Evolutionary conservation across 202 grass and related monocot genomes (phyloP).

Genomic region (Sporobolus alterniflorus): DNA sequence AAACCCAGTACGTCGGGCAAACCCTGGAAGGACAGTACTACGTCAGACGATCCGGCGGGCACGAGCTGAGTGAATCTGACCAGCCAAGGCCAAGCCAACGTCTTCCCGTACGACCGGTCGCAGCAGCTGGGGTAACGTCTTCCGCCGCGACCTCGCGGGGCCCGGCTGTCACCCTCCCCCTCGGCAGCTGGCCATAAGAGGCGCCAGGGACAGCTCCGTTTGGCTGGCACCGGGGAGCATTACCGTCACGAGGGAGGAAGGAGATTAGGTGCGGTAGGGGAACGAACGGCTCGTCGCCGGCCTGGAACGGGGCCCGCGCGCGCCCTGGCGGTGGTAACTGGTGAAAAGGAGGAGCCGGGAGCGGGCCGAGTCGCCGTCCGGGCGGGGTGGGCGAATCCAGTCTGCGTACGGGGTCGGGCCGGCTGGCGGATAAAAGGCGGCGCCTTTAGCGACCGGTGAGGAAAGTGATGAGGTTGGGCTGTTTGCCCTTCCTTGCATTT

Average conservation of each 20-base stretch:
- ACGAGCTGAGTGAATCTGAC: not conserved
- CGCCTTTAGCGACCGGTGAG: constrained; percentile 37
- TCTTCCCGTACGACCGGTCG: constrained; percentile 13
- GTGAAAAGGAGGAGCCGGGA: not conserved
- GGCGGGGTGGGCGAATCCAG: constrained; percentile 45
- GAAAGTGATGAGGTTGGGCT: constrained; percentile 27
- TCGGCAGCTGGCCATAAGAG: not conserved
- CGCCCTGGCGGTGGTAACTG: too few relatives aligned
- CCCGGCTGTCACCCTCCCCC: constrained; percentile 19
- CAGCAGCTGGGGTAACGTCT: constrained; percentile 11
- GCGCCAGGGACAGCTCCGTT: constrained; percentile 19
- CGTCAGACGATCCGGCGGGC: too few relatives aligned
- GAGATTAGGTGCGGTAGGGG: not conserved
- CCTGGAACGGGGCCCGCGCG: too few relatives aligned
- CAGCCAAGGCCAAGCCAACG: constrained; percentile 1
- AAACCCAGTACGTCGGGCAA: too few relatives aligned
- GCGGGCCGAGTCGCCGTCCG: constrained; percentile 1
- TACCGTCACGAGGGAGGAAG: not conserved
- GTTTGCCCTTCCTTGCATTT: constrained; percentile 12
- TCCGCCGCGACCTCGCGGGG: not conserved
- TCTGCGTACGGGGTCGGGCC: constrained; percentile 32
- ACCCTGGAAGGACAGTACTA: too few relatives aligned
- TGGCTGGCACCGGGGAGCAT: constrained; percentile 32
- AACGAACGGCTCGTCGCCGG: constrained; percentile 34
- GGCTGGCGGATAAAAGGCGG: constrained; percentile 41